These are phyloP conservation scores for Boehmeria nivea DNA, from an alignment of 306 rosid species.

Conservation along the genomic window DNA sequence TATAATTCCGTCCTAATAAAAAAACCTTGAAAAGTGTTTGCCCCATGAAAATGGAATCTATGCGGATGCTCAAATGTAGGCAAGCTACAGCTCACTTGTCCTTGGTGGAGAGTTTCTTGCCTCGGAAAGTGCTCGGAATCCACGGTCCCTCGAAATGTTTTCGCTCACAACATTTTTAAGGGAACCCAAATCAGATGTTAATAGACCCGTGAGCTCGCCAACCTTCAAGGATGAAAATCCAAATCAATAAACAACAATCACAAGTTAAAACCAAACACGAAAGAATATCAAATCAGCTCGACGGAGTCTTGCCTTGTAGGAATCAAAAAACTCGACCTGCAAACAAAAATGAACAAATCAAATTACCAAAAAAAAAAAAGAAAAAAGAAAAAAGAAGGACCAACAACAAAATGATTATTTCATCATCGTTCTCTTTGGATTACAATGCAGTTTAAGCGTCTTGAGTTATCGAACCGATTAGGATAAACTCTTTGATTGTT, in stretches of 20 bases:
- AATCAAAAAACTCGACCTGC: conserved; percentile 94
- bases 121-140: conserved; percentile 97
- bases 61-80: conserved; percentile 48
- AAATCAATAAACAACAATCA: conserved; percentile 25
- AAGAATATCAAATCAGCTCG: neutral
- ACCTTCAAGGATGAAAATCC: conserved; percentile 49
- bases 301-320: conserved; percentile 70
- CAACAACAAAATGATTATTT: too few relatives aligned
- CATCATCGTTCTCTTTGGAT: too few relatives aligned
- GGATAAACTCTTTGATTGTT: too few relatives aligned
- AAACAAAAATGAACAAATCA: neutral
- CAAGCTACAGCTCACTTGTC: conserved; percentile 90
- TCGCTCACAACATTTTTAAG: conserved; percentile 71
- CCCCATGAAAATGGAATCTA: conserved; percentile 20
- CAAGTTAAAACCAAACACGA: neutral
- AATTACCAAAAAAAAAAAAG: neutral
- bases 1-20: conserved; percentile 10
- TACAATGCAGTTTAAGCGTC: too few relatives aligned
- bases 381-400: neutral
- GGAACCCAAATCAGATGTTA: conserved; percentile 89
- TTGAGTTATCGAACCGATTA: too few relatives aligned
- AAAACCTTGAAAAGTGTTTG: too few relatives aligned
- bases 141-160: conserved; percentile 89
- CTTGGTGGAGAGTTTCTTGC: conserved; percentile 95
- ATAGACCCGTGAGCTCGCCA: conserved; percentile 86